Evolutionary conservation across 2,329 filamentous ascomycete species (phyloP).

Genomic region (Venturia carpophila): DNA sequence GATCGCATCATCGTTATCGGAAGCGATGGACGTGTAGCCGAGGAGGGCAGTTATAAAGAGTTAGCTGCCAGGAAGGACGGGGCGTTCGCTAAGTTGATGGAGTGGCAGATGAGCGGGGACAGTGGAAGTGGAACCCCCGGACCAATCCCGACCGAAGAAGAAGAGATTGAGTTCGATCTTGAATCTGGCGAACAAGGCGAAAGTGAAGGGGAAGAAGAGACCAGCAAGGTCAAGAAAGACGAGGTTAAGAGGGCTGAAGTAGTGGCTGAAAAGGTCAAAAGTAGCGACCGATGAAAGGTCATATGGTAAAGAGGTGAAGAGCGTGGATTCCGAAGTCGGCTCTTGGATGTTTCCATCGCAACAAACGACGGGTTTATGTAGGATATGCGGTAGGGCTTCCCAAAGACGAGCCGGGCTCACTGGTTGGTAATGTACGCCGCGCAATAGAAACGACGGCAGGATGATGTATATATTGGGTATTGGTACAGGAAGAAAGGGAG

Average conservation of each 20-base stretch:
- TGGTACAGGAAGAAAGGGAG: background rate
- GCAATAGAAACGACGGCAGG: background rate
- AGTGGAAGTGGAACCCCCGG: constrained; percentile 23
- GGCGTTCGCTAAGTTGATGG: constrained; percentile 92
- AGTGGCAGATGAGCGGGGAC: constrained; percentile 90
- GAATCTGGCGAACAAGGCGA: constrained; percentile 29
- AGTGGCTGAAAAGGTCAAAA: constrained; percentile 7
- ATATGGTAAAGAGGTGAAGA: background rate
- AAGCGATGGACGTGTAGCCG: constrained; percentile 78
- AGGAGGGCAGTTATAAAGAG: constrained; percentile 75
- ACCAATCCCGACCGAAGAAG: constrained; percentile 39
- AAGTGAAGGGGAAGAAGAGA: constrained; percentile 29
- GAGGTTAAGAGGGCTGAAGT: background rate
- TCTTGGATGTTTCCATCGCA: background rate
- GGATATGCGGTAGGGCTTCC: background rate
- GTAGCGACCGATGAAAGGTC: background rate
- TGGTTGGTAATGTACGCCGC: background rate
- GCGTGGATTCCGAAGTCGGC: background rate
- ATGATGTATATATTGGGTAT: background rate
- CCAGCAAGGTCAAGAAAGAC: background rate
- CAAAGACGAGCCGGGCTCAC: background rate
- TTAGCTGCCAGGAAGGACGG: constrained; percentile 66
- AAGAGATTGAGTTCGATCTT: constrained; percentile 42
- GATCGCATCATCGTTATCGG: constrained; percentile 91
- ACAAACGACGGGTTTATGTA: background rate